A percentile compares a stretch with the other conserved stretches of the same genome.
These are phyloP conservation scores for Scheffersomyces lignicola DNA, from an alignment of 1,139 yeast species.

Conservation along the genomic window DNA sequence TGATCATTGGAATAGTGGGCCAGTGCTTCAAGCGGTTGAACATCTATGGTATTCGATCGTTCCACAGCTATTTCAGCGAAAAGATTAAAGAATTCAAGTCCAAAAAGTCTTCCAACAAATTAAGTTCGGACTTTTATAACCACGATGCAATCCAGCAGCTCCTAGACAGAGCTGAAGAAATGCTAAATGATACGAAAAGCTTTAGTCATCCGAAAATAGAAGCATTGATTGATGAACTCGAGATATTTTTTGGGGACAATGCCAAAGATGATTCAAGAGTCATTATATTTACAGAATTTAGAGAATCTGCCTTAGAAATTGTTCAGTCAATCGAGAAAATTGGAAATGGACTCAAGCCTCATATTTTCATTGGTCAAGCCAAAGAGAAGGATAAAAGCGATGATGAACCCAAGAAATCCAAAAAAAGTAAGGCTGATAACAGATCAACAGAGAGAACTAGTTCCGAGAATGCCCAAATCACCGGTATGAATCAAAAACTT, in stretches of 20 bases:
- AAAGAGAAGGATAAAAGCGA: slow-evolving; percentile 61
- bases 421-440: slow-evolving; percentile 18
- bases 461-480: slow-evolving; percentile 53
- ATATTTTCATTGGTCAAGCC: slow-evolving; percentile 87
- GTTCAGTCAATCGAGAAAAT: slow-evolving; percentile 59
- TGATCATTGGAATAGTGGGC: slow-evolving; percentile 71
- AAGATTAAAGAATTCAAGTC: slow-evolving; percentile 60
- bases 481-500: slow-evolving; percentile 69
- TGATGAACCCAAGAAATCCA: slow-evolving; percentile 29
- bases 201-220: slow-evolving; percentile 79
- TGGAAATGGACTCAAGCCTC: slow-evolving; percentile 56
- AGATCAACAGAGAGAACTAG: slow-evolving; percentile 26
- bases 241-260: slow-evolving; percentile 47
- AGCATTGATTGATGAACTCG: slow-evolving; percentile 56
- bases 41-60: slow-evolving; percentile 80
- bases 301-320: slow-evolving; percentile 89
- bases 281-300: slow-evolving; percentile 80
- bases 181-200: slow-evolving; percentile 39
- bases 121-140: slow-evolving; percentile 59
- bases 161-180: slow-evolving; percentile 43
- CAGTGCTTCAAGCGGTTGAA: slow-evolving; percentile 67
- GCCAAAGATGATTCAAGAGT: slow-evolving; percentile 58
- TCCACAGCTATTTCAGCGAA: slow-evolving; percentile 62
- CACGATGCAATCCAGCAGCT: slow-evolving; percentile 49
- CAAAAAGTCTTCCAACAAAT: slow-evolving; percentile 58